phyloP scores from a whole-genome alignment of 1,284 basidiomycete genomes.

The Heterobasidion occidentale region DNA sequence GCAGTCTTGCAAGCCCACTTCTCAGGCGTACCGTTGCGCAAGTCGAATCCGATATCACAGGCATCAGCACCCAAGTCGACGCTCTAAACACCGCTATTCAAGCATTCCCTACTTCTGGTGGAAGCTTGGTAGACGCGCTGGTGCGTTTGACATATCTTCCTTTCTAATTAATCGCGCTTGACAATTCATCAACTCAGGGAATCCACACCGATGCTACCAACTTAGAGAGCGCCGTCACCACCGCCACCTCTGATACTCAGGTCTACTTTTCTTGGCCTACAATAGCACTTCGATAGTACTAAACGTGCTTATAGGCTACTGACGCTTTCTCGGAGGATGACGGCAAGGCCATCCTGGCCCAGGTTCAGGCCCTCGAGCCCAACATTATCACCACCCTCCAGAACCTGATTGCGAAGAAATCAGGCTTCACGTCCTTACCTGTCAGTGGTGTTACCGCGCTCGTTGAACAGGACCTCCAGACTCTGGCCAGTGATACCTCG shows the following conservation, averaged over 20 bases:
- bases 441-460: neutral
- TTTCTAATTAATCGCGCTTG: neutral
- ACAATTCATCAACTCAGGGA: neutral
- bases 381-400: neutral
- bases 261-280: neutral
- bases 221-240: neutral
- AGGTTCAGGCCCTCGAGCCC: neutral
- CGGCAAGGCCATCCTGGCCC: neutral
- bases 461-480: neutral
- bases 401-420: neutral
- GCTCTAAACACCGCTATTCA: neutral
- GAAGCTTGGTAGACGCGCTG: neutral
- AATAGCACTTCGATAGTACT: neutral
- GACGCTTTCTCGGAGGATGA: neutral
- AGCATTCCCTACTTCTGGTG: neutral
- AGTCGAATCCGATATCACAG: neutral
- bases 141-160: neutral
- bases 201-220: neutral
- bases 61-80: neutral
- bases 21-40: neutral
- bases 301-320: neutral
- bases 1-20: neutral
- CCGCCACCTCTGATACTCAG: neutral
- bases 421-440: neutral
- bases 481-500: neutral